Conservation (phyloP, 2,329 filamentous ascomycete genomes). For the Phialophora macrospora region DNA sequence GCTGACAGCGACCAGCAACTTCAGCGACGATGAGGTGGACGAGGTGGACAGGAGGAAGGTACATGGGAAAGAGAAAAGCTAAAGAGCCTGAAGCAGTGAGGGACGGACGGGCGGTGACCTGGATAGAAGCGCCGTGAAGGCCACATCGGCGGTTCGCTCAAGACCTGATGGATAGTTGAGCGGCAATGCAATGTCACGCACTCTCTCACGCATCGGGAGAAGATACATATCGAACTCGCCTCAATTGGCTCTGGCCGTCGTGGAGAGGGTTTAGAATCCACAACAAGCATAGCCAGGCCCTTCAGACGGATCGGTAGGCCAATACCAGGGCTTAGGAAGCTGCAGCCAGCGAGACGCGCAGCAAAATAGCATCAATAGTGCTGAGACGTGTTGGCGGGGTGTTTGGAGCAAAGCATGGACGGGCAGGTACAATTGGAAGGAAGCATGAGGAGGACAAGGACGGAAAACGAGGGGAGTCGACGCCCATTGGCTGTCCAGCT, state of each 20-base stretch:
- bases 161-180: conserved; percentile 18
- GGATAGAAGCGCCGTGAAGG: conserved; percentile 32
- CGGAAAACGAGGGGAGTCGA: neutral
- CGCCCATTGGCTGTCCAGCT: conserved; percentile 11
- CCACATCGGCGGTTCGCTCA: conserved; percentile 27
- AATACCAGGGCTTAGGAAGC: conserved; percentile 18
- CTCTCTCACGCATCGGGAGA: conserved; percentile 22
- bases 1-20: conserved; percentile 35
- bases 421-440: conserved; percentile 26
- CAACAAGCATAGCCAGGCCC: conserved; percentile 9
- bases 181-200: conserved; percentile 29
- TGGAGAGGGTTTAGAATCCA: conserved; percentile 17
- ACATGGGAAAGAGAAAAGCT: conserved; percentile 21
- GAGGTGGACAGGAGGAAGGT: conserved; percentile 11
- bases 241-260: conserved; percentile 24
- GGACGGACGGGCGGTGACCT: conserved; percentile 11
- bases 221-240: conserved; percentile 14
- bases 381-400: conserved; percentile 29
- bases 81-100: conserved; percentile 23
- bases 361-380: conserved; percentile 31
- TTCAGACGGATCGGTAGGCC: conserved; percentile 17
- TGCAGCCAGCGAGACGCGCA: conserved; percentile 31
- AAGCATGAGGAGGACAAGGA: neutral
- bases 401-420: conserved; percentile 19
- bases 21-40: conserved; percentile 30